phyloP scores from a whole-genome alignment of 202 grass and related monocot genomes.

The Zoysia matrella region DNA sequence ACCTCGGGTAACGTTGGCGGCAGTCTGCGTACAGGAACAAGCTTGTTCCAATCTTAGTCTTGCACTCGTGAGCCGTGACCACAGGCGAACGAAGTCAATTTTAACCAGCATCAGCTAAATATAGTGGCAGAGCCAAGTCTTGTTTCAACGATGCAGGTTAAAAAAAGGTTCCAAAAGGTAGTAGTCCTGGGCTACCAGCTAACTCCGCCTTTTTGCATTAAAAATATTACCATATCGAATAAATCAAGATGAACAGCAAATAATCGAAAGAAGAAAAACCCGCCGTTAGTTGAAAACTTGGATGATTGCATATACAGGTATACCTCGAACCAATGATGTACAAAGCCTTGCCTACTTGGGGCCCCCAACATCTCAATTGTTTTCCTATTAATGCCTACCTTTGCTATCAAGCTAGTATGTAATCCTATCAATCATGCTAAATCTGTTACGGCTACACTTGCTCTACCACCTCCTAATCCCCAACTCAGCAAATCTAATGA shows the following conservation, averaged over 20 bases:
- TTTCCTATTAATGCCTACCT: constrained; percentile 60
- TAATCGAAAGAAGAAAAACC: not conserved
- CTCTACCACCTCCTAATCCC: constrained; percentile 32
- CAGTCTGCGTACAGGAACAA: too few relatives aligned
- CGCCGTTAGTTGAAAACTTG: constrained; percentile 31
- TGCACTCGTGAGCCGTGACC: too few relatives aligned
- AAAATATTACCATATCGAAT: not conserved
- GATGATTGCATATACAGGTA: constrained; percentile 81
- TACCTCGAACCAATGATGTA: constrained; percentile 93
- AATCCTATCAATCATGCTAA: constrained; percentile 48
- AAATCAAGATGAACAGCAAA: not conserved
- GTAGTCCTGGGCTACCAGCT: too few relatives aligned
- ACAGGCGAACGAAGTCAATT: too few relatives aligned
- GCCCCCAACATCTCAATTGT: constrained; percentile 38
- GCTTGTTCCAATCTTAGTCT: too few relatives aligned
- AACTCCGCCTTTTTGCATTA: not conserved
- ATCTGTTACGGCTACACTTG: constrained; percentile 41
- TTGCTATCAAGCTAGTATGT: constrained; percentile 51
- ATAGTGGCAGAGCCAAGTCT: too few relatives aligned
- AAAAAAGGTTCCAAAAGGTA: too few relatives aligned
- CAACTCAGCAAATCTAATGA: constrained; percentile 18
- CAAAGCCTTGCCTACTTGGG: constrained; percentile 63
- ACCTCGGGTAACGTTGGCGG: not conserved
- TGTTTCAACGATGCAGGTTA: too few relatives aligned
- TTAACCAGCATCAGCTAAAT: too few relatives aligned